These are phyloP conservation scores for Wallemia mellicola DNA, from an alignment of 1,284 basidiomycete genomes.

Conservation along the genomic window DNA sequence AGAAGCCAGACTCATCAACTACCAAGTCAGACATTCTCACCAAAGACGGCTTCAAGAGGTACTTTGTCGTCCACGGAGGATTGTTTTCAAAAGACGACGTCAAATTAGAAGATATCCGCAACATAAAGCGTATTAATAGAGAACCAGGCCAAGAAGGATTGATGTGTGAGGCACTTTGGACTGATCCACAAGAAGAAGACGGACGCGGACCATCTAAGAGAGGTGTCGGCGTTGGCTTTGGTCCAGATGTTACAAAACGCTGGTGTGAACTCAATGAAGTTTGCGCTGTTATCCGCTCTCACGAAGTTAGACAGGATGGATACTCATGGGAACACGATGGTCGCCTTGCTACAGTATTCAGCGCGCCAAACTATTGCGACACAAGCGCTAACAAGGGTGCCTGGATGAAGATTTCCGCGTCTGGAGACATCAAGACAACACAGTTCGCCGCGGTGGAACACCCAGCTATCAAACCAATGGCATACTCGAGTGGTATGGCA, in stretches of 20 bases:
- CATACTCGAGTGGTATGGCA: slow-evolving; percentile 21
- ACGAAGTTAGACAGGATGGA: slow-evolving; percentile 70
- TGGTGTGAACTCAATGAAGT: slow-evolving; percentile 73
- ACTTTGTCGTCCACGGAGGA: slow-evolving; percentile 87
- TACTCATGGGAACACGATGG: slow-evolving; percentile 73
- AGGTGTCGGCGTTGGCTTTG: slow-evolving; percentile 83
- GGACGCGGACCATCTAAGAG: slow-evolving; percentile 94
- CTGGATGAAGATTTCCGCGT: slow-evolving; percentile 30
- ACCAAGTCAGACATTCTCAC: slow-evolving; percentile 31
- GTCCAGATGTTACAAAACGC: slow-evolving; percentile 59
- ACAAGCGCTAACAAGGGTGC: slow-evolving; percentile 20
- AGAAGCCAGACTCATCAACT: slow-evolving; percentile 22
- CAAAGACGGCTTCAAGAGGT: slow-evolving; percentile 55
- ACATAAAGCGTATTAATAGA: slow-evolving; percentile 53
- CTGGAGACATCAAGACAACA: slow-evolving; percentile 6
- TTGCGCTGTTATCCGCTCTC: slow-evolving; percentile 70
- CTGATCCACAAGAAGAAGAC: slow-evolving; percentile 63
- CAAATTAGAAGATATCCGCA: slow-evolving; percentile 65
- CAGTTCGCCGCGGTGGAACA: slow-evolving; percentile 66
- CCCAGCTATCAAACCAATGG: slow-evolving; percentile 75
- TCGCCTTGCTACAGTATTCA: slow-evolving; percentile 55
- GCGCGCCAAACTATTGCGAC: slow-evolving; percentile 63
- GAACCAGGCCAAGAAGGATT: slow-evolving; percentile 86
- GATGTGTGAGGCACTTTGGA: slow-evolving; percentile 64
- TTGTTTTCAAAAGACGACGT: slow-evolving; percentile 84